A percentile compares a stretch with the other conserved stretches of the same genome.
Conservation (phyloP, 140 eudicot genomes). For the Bidens hawaiensis region DNA sequence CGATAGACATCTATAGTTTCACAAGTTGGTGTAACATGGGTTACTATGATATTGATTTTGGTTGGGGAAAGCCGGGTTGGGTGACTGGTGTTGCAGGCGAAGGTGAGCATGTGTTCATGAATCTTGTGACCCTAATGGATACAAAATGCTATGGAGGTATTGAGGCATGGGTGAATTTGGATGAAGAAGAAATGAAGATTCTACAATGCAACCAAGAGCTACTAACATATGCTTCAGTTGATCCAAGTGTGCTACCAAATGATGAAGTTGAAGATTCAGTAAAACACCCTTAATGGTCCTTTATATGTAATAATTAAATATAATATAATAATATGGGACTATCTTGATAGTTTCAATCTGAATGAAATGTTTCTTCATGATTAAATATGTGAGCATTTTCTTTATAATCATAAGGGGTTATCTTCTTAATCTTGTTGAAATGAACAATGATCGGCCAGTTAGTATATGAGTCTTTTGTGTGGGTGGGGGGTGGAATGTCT, state of each 20-base stretch:
- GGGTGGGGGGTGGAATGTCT: no score
- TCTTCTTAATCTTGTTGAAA: no score
- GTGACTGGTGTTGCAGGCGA: slow-evolving; percentile 3
- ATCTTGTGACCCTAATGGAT: slow-evolving; percentile 11
- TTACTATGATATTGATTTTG: no score
- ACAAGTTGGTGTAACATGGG: no score
- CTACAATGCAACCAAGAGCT: no score
- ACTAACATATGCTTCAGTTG: no score
- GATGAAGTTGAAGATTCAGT: no score
- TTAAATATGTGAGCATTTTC: no score
- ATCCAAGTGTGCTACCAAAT: neutral
- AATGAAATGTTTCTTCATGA: neutral
- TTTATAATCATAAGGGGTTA: no score
- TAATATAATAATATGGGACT: neutral
- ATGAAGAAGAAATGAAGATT: no score
- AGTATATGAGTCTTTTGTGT: no score
- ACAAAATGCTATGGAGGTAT: slow-evolving; percentile 20
- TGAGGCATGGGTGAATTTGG: slow-evolving; percentile 34
- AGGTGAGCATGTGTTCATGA: neutral
- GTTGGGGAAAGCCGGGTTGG: slow-evolving; percentile 37
- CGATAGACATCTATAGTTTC: neutral
- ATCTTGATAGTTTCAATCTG: neutral
- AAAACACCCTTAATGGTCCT: neutral
- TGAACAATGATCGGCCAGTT: no score
- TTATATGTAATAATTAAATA: neutral